A percentile compares a stretch with the other conserved stretches of the same genome.
phyloP scores from a whole-genome alignment of 345 rosid genomes.

The Citrus maxima region DNA sequence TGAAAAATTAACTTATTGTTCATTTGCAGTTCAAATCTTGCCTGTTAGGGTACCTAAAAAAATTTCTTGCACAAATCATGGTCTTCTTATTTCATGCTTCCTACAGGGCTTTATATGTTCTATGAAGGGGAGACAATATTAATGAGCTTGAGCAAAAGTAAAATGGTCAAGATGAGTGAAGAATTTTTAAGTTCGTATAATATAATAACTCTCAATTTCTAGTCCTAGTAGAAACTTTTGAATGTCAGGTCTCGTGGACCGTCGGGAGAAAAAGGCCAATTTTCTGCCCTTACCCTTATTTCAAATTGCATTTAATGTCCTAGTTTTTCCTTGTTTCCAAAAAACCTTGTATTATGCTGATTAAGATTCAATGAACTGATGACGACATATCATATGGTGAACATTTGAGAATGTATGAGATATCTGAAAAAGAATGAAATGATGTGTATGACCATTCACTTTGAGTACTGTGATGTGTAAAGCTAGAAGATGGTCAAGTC shows the following conservation, averaged over 20 bases:
- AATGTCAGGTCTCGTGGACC: not conserved
- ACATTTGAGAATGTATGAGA: not conserved
- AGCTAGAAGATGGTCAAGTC: slow-evolving; percentile 98
- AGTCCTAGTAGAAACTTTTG: not conserved
- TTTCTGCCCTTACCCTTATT: not conserved
- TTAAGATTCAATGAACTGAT: not conserved
- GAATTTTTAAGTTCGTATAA: not conserved
- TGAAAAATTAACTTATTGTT: slow-evolving; percentile 5
- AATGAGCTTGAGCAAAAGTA: not conserved
- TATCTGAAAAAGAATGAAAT: slow-evolving; percentile 3
- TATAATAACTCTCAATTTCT: not conserved
- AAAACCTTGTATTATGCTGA: not conserved
- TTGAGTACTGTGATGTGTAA: slow-evolving; percentile 32
- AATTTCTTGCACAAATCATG: not conserved
- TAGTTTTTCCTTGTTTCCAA: not conserved
- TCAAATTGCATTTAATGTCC: not conserved
- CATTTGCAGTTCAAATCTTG: slow-evolving; percentile 3
- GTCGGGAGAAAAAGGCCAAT: not conserved
- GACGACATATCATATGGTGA: not conserved
- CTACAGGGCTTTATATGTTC: not conserved
- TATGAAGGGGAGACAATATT: not conserved
- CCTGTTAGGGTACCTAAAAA: not conserved
- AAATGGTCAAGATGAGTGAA: not conserved
- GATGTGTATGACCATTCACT: slow-evolving; percentile 16
- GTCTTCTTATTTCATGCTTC: not conserved